phyloP scores from a whole-genome alignment of 2,329 filamentous ascomycete species.

The Magnaporthales sp. region DNA sequence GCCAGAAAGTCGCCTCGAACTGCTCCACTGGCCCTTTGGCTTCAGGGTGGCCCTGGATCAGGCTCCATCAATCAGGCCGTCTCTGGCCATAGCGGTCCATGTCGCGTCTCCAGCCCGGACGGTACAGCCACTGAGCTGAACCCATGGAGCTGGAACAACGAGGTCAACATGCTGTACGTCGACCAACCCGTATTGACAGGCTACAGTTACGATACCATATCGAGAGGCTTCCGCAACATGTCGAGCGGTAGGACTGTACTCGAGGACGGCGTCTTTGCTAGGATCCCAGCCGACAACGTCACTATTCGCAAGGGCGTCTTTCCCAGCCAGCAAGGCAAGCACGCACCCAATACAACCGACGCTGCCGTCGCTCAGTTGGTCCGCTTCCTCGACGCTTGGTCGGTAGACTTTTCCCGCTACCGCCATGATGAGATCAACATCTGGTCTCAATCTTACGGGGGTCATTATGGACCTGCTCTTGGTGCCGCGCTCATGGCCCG shows the following conservation, averaged over 20 bases:
- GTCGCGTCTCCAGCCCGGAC: constrained; percentile 18
- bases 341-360: constrained; percentile 47
- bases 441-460: constrained; percentile 46
- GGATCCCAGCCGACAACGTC: not conserved
- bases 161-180: constrained; percentile 54
- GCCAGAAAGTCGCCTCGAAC: constrained; percentile 20
- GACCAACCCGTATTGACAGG: constrained; percentile 39
- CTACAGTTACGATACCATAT: constrained; percentile 16
- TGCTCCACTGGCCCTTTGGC: constrained; percentile 41
- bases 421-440: constrained; percentile 44
- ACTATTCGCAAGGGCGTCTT: constrained; percentile 52
- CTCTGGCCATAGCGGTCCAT: constrained; percentile 44
- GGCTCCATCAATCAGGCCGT: constrained; percentile 40
- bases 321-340: constrained; percentile 38
- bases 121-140: constrained; percentile 24
- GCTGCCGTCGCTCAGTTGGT: constrained; percentile 49
- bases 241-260: not conserved
- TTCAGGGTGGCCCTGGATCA: constrained; percentile 51
- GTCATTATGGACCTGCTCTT: constrained; percentile 50
- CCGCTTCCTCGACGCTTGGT: constrained; percentile 57
- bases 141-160: constrained; percentile 52
- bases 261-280: not conserved
- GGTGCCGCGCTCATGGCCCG: constrained; percentile 44
- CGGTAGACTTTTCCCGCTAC: constrained; percentile 54
- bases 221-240: constrained; percentile 2